phyloP scores from a whole-genome alignment of 352 stramenopile species.

The Phytophthora pinifolia region DNA sequence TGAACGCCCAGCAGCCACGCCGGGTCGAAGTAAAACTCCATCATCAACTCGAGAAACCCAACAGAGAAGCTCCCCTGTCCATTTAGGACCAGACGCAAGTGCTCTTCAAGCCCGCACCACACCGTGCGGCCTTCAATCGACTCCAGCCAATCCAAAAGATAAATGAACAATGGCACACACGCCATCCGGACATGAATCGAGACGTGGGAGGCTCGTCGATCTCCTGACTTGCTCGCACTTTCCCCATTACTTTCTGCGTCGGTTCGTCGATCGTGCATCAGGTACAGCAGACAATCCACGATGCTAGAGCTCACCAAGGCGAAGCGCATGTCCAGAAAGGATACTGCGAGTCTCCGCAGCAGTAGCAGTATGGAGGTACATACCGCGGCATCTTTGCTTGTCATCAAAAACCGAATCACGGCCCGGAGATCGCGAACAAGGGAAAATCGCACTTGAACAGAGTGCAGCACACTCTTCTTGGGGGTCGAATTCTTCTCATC shows the following conservation, averaged over 20 bases:
- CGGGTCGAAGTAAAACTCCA: slow-evolving; percentile 84
- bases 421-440: slow-evolving; percentile 67
- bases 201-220: slow-evolving; percentile 11
- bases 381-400: slow-evolving; percentile 52
- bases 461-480: slow-evolving; percentile 37
- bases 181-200: slow-evolving; percentile 48
- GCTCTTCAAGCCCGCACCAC: slow-evolving; percentile 83
- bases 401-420: slow-evolving; percentile 63
- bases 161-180: slow-evolving; percentile 69
- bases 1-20: slow-evolving; percentile 58
- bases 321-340: slow-evolving; percentile 75
- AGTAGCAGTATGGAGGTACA: slow-evolving; percentile 55
- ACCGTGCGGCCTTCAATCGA: slow-evolving; percentile 81
- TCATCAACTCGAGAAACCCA: slow-evolving; percentile 81
- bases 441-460: slow-evolving; percentile 71
- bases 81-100: slow-evolving; percentile 69
- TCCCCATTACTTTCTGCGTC: slow-evolving; percentile 9
- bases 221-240: neutral
- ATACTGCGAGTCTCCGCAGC: slow-evolving; percentile 58
- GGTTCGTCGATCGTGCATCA: slow-evolving; percentile 42
- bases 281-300: slow-evolving; percentile 64
- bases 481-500: slow-evolving; percentile 24
- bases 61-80: slow-evolving; percentile 68
- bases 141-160: slow-evolving; percentile 77
- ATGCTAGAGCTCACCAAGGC: slow-evolving; percentile 77